Conservation (phyloP, 495 filamentous ascomycete species). For the Friedmanniomyces endolithicus region DNA sequence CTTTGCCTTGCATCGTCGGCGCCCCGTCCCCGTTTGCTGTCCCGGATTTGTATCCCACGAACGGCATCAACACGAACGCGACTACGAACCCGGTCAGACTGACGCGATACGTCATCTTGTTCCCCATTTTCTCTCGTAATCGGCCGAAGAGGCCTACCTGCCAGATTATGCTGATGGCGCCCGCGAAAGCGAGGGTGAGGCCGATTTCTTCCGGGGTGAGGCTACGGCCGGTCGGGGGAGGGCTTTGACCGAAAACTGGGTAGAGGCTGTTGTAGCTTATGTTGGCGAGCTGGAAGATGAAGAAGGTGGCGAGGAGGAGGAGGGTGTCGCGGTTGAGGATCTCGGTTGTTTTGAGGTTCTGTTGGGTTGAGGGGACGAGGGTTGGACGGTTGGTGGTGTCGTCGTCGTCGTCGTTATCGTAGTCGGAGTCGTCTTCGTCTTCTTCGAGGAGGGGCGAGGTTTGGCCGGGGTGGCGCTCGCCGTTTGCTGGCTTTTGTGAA, state of each 20-base stretch:
- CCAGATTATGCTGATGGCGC: constrained; percentile 72
- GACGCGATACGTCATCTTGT: constrained; percentile 66
- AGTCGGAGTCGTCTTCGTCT: constrained; percentile 29
- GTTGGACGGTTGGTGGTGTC: background rate
- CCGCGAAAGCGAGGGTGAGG: constrained; percentile 72
- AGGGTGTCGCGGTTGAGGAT: constrained; percentile 66
- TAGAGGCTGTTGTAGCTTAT: constrained; percentile 84
- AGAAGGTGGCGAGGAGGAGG: constrained; percentile 64
- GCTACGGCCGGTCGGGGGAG: constrained; percentile 59
- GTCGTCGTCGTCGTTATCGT: constrained; percentile 27
- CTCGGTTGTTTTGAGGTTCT: constrained; percentile 26
- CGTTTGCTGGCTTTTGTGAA: background rate
- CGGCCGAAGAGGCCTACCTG: constrained; percentile 73
- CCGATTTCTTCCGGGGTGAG: constrained; percentile 73
- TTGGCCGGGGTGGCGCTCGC: background rate
- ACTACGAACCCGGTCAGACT: constrained; percentile 72
- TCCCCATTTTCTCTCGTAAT: constrained; percentile 70
- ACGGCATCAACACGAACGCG: constrained; percentile 79
- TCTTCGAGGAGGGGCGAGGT: constrained; percentile 20
- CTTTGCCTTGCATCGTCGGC: constrained; percentile 40
- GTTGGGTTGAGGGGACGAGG: constrained; percentile 13
- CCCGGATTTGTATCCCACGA: constrained; percentile 62
- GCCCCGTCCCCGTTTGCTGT: constrained; percentile 30
- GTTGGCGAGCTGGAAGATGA: constrained; percentile 81
- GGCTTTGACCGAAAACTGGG: constrained; percentile 72